A percentile compares a stretch with the other conserved stretches of the same genome.
Evolutionary conservation across 2,329 filamentous ascomycete species (phyloP).

Genomic region (Didymella pinodella): DNA sequence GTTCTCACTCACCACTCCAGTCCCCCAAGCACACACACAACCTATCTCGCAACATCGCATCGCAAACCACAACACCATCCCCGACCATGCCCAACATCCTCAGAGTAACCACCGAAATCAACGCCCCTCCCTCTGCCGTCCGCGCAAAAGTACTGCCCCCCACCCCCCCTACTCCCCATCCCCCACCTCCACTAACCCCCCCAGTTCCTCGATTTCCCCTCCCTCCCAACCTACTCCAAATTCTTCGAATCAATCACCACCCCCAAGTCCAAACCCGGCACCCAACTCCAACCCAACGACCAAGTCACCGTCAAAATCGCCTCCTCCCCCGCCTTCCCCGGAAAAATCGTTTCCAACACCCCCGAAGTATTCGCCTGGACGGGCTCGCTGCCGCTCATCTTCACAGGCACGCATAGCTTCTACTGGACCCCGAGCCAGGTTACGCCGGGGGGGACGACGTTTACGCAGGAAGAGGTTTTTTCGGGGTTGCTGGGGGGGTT

Average conservation of each 20-base stretch:
- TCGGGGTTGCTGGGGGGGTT: slow-evolving; percentile 25
- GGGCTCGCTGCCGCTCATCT: slow-evolving; percentile 24
- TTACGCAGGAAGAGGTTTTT: slow-evolving; percentile 33
- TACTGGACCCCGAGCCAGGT: slow-evolving; percentile 20
- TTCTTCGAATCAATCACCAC: not conserved
- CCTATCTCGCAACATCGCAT: too few relatives aligned
- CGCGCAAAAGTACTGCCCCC: slow-evolving; percentile 23
- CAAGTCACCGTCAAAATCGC: not conserved
- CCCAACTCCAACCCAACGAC: not conserved
- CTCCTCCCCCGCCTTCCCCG: not conserved
- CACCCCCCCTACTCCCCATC: not conserved
- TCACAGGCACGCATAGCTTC: slow-evolving; percentile 31
- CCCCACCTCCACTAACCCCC: not conserved
- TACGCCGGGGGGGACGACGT: slow-evolving; percentile 25
- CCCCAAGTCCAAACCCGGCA: not conserved
- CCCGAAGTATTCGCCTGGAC: slow-evolving; percentile 24
- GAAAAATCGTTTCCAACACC: slow-evolving; percentile 21
- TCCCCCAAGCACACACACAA: too few relatives aligned
- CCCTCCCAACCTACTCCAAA: not conserved
- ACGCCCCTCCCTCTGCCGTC: slow-evolving; percentile 22
- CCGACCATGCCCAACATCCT: not conserved
- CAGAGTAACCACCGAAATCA: slow-evolving; percentile 28
- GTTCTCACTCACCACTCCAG: too few relatives aligned
- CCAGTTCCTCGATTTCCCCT: slow-evolving; percentile 11
- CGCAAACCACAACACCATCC: too few relatives aligned